These are phyloP conservation scores for Boletus coccyginus DNA, from an alignment of 768 basidiomycete species.

Conservation along the genomic window DNA sequence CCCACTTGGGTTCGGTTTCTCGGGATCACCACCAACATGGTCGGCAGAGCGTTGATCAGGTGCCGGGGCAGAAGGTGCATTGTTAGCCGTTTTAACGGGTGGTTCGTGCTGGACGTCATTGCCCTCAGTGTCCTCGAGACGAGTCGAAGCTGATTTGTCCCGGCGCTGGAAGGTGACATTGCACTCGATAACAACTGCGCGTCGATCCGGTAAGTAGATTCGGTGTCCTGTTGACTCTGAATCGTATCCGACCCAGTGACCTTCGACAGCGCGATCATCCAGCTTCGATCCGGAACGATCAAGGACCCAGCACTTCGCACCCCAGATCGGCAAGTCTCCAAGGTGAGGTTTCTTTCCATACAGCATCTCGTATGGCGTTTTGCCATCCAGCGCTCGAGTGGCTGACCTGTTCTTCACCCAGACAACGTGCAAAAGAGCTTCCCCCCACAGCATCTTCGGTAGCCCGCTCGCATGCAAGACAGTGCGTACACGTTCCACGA, in stretches of 20 bases:
- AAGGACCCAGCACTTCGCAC: slow-evolving; percentile 24
- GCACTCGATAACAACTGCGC: background rate
- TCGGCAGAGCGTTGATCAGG: no score
- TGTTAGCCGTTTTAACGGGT: no score
- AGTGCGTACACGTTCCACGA: background rate
- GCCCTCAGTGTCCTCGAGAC: no score
- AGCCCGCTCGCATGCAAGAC: background rate
- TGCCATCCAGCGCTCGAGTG: background rate
- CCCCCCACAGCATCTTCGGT: background rate
- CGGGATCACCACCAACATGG: no score
- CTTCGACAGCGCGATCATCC: slow-evolving; percentile 22
- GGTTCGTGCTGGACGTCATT: no score
- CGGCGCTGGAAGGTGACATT: background rate
- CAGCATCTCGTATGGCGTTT: slow-evolving; percentile 12
- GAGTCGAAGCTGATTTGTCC: no score
- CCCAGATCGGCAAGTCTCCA: slow-evolving; percentile 9
- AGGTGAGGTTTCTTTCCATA: slow-evolving; percentile 24
- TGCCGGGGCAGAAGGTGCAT: no score
- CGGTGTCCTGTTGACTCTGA: slow-evolving; percentile 30
- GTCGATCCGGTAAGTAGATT: slow-evolving; percentile 30
- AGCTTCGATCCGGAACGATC: slow-evolving; percentile 23
- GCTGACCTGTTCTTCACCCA: no score
- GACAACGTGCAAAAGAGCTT: background rate
- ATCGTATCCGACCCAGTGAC: slow-evolving; percentile 38
- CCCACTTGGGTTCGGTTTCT: no score